These are phyloP conservation scores for Gaultheria prostrata DNA, from an alignment of 148 eudicot species.

Conservation along the genomic window DNA sequence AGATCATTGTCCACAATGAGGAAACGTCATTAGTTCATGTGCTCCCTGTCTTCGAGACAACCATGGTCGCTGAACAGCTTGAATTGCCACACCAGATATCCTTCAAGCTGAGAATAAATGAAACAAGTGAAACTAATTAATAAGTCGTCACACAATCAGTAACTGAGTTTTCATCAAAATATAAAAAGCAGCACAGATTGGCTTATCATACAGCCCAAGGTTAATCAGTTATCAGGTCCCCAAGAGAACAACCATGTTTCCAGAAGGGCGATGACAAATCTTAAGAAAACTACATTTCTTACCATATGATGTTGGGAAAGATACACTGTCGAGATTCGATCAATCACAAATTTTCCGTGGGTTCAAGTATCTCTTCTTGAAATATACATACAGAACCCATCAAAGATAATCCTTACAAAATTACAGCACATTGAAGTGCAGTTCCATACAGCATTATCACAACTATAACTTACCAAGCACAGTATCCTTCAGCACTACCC, in stretches of 20 bases:
- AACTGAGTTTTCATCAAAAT: background rate
- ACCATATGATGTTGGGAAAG: background rate
- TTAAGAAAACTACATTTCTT: background rate
- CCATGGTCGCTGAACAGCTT: conserved; percentile 5
- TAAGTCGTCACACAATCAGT: background rate
- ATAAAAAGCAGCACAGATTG: background rate
- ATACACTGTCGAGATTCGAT: background rate
- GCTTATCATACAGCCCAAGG: background rate
- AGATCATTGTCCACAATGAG: background rate
- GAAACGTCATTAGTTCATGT: background rate
- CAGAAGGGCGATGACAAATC: background rate
- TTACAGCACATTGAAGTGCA: background rate
- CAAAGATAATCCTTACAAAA: background rate
- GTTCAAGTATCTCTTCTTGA: background rate
- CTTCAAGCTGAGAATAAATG: conserved; percentile 11
- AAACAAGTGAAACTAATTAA: background rate
- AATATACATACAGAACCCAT: background rate
- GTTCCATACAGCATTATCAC: background rate
- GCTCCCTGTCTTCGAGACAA: background rate
- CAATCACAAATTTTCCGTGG: background rate
- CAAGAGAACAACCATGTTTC: background rate
- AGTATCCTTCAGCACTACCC: background rate
- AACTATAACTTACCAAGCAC: background rate
- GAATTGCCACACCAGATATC: background rate
- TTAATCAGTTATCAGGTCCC: background rate